A percentile compares a stretch with the other conserved stretches of the same genome.
Conservation (phyloP, 164 flowering plant genomes). For the Magnolia changhungtana region DNA sequence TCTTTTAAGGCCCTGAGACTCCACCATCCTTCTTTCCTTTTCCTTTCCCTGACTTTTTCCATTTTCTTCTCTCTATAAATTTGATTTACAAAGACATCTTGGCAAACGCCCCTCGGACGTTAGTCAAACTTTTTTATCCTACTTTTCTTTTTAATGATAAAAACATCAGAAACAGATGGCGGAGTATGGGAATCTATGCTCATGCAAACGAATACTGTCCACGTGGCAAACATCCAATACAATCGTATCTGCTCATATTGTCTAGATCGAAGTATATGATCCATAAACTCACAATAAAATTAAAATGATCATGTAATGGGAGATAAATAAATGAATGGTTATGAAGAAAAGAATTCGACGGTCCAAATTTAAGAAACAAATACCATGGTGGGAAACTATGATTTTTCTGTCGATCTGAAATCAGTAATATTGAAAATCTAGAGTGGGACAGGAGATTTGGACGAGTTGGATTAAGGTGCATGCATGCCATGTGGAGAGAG, state of each 20-base stretch:
- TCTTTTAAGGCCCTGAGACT: neutral
- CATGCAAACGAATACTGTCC: neutral
- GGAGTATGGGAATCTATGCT: neutral
- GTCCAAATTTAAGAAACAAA: neutral
- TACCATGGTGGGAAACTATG: neutral
- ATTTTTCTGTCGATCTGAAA: neutral
- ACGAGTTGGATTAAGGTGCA: neutral
- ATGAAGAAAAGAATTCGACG: no score
- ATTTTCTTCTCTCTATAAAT: slow-evolving; percentile 2
- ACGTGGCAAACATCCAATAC: neutral
- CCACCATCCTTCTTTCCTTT: neutral
- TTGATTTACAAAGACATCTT: neutral
- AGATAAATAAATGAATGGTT: neutral
- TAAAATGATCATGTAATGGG: neutral
- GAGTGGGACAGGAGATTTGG: neutral
- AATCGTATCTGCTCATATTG: no score
- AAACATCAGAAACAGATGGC: neutral
- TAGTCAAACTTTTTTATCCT: neutral
- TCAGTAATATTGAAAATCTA: neutral
- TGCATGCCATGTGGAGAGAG: neutral
- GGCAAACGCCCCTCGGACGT: neutral
- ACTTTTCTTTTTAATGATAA: neutral
- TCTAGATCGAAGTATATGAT: neutral
- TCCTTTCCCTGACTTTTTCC: neutral
- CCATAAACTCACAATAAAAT: neutral